Percentiles rank a stretch among this genome's conserved stretches.
phyloP scores from a whole-genome alignment of 2,329 filamentous ascomycete genomes.

The Fusarium buxicola region DNA sequence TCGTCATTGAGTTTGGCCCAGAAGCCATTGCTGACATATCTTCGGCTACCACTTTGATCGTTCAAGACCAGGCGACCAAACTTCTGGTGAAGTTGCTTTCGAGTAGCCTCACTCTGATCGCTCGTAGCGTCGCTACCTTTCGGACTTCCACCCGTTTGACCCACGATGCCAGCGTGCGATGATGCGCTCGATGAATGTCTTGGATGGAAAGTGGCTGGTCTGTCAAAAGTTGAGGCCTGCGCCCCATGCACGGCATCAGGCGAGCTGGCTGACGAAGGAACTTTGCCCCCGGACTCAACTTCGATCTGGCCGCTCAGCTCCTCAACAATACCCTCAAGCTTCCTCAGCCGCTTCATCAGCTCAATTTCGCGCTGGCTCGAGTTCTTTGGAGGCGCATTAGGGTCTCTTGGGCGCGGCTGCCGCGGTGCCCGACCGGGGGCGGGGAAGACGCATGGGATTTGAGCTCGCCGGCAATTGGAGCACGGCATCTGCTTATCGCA shows the following conservation, averaged over 20 bases:
- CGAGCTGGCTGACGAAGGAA: constrained; percentile 48
- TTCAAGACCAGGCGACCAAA: constrained; percentile 78
- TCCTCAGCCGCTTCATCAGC: constrained; percentile 76
- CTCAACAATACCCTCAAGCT: constrained; percentile 81
- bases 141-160: constrained; percentile 31
- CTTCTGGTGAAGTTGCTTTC: constrained; percentile 53
- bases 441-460: constrained; percentile 79
- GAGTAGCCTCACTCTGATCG: constrained; percentile 52
- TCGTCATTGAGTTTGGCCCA: constrained; percentile 83
- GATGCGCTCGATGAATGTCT: constrained; percentile 35
- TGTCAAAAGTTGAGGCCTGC: constrained; percentile 29
- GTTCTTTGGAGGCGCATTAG: constrained; percentile 69
- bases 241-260: constrained; percentile 43
- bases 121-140: constrained; percentile 44
- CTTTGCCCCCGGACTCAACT: constrained; percentile 56
- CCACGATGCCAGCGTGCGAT: constrained; percentile 20
- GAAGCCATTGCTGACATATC: constrained; percentile 82
- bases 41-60: constrained; percentile 73
- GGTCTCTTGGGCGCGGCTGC: constrained; percentile 72
- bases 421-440: constrained; percentile 78
- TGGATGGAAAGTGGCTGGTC: constrained; percentile 22
- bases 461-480: constrained; percentile 77
- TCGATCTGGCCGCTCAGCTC: constrained; percentile 74
- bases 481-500: constrained; percentile 84
- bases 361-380: constrained; percentile 74